A percentile compares a stretch with the other conserved stretches of the same genome.
phyloP scores from a whole-genome alignment of 75 land plant genomes.

The Adiantum capillusveneris region DNA sequence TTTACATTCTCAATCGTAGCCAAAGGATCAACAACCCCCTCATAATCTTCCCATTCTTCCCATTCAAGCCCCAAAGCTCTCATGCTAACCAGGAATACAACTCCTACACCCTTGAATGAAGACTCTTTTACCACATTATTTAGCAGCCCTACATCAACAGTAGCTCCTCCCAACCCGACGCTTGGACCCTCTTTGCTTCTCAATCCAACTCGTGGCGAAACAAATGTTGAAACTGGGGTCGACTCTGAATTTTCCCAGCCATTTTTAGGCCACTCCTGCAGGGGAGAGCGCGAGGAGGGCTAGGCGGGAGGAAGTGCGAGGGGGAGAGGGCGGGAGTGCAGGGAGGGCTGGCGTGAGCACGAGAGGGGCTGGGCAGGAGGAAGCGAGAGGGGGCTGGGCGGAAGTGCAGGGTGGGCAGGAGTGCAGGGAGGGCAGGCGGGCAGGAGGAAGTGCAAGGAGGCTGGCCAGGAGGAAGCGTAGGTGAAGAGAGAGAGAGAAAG shows the following conservation, averaged over 20 bases:
- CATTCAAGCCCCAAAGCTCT: constrained; percentile 83
- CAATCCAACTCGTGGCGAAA: constrained; percentile 62
- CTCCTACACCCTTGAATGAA: constrained; percentile 66
- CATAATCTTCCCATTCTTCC: constrained; percentile 69
- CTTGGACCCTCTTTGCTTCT: constrained; percentile 55
- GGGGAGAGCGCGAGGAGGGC: too few species aligned
- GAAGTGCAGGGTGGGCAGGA: too few species aligned
- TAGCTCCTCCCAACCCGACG: constrained; percentile 80
- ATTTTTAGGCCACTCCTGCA: constrained; percentile 95
- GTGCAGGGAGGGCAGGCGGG: too few species aligned
- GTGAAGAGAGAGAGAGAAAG: too few species aligned
- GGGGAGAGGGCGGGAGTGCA: too few species aligned
- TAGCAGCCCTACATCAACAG: constrained; percentile 45
- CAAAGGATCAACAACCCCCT: constrained; percentile 64
- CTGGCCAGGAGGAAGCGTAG: too few species aligned
- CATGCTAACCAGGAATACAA: constrained; percentile 87
- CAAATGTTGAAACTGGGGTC: constrained; percentile 67
- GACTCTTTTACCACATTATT: constrained; percentile 50
- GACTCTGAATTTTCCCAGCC: constrained; percentile 89
- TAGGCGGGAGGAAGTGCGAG: too few species aligned
- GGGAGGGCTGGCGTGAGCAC: too few species aligned
- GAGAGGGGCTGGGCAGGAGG: too few species aligned
- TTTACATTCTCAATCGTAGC: constrained; percentile 68
- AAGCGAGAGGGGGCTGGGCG: too few species aligned
- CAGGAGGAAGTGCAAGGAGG: too few species aligned